Evolutionary conservation across 805 yeast genomes (phyloP).

Genomic region (Cyberlindnera saturnus): DNA sequence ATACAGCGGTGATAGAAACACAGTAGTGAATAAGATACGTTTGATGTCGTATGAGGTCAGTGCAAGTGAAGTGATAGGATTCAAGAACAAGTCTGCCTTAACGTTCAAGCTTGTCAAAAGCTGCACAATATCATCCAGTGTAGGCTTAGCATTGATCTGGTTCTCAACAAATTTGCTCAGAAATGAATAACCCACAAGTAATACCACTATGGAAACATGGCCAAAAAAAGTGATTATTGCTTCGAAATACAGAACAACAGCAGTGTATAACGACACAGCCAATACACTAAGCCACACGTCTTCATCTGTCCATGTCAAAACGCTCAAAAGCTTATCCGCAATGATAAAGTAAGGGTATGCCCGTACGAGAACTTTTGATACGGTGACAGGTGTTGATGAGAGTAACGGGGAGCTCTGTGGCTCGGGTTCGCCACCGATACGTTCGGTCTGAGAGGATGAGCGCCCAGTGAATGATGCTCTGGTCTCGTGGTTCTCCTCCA

Average conservation of each 20-base stretch:
- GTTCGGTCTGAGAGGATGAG: constrained; percentile 15
- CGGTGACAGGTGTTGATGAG: constrained; percentile 85
- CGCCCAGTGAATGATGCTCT: constrained; percentile 36
- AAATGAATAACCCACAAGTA: constrained; percentile 54
- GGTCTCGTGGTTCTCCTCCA: constrained; percentile 27
- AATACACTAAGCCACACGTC: constrained; percentile 73
- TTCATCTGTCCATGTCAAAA: constrained; percentile 88
- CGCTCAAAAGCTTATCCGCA: constrained; percentile 60
- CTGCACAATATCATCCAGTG: constrained; percentile 80
- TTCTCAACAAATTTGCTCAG: constrained; percentile 50
- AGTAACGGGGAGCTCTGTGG: constrained; percentile 60
- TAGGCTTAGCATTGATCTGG: constrained; percentile 62
- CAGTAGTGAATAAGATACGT: constrained; percentile 74
- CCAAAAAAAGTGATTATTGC: constrained; percentile 74
- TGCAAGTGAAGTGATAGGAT: constrained; percentile 74
- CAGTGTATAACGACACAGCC: constrained; percentile 46
- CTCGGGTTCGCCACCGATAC: constrained; percentile 21
- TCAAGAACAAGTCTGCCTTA: constrained; percentile 68
- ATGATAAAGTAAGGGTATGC: constrained; percentile 82
- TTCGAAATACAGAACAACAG: constrained; percentile 73
- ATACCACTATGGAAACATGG: constrained; percentile 62
- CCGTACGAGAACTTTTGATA: constrained; percentile 73
- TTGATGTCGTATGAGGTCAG: constrained; percentile 74
- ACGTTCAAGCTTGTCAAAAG: constrained; percentile 68
- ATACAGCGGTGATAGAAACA: constrained; percentile 82